Conservation (phyloP, 208 protist genomes). For the Trypanosoma platydactyli region DNA sequence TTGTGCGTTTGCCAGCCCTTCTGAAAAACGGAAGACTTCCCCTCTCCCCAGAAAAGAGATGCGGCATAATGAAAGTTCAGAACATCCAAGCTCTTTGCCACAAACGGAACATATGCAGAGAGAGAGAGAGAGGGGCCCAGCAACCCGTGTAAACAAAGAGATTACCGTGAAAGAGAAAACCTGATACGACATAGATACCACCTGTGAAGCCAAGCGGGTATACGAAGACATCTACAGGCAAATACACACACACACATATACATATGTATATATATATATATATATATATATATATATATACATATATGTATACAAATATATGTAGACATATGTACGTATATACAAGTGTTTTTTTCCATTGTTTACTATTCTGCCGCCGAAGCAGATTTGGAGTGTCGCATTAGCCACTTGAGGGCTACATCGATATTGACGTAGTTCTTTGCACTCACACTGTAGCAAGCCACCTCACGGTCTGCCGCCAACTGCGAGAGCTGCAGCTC, state of each 20-base stretch:
- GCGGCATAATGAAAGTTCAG: too few species aligned
- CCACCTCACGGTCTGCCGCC: conserved; percentile 68
- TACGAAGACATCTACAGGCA: too few species aligned
- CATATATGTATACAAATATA: conserved; percentile 1
- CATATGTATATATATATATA: conserved; percentile 1
- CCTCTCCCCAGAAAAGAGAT: too few species aligned
- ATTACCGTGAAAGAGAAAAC: too few species aligned
- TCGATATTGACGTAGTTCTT: conserved; percentile 92
- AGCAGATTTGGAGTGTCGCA: conserved; percentile 57
- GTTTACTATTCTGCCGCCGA: conserved; percentile 2
- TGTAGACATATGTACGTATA: background rate
- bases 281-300: background rate
- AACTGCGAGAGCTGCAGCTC: conserved; percentile 57
- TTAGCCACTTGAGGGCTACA: conserved; percentile 88
- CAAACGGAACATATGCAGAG: too few species aligned
- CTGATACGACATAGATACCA: too few species aligned
- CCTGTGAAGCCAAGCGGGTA: too few species aligned
- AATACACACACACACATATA: conserved; percentile 7
- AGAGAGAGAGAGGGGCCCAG: too few species aligned
- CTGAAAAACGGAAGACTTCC: too few species aligned
- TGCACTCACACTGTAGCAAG: conserved; percentile 87
- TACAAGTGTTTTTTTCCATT: conserved; percentile 2
- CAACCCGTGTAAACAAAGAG: too few species aligned
- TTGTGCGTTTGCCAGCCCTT: too few species aligned
- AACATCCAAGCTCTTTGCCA: too few species aligned